phyloP scores from a whole-genome alignment of 345 rosid species.

The Boechera divaricarpa region DNA sequence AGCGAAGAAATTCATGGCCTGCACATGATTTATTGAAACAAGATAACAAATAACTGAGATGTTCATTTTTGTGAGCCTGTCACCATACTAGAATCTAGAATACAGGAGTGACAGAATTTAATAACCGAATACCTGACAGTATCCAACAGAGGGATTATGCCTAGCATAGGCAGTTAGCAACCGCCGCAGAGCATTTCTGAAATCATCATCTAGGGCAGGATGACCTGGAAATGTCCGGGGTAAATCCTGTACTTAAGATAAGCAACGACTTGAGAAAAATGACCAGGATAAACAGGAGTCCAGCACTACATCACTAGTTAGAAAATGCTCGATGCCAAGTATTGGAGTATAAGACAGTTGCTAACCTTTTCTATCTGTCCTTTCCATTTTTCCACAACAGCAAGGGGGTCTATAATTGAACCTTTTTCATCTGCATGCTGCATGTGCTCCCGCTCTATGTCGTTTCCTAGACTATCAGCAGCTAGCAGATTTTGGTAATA shows the following conservation, averaged over 20 bases:
- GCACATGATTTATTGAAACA: constrained; percentile 35
- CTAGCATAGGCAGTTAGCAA: constrained; percentile 97
- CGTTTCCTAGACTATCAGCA: constrained; percentile 56
- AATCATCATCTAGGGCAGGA: constrained; percentile 94
- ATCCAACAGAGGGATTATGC: constrained; percentile 97
- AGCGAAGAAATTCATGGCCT: constrained; percentile 99
- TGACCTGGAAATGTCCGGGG: constrained; percentile 99
- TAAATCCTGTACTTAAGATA: constrained; percentile 73
- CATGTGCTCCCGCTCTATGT: constrained; percentile 47
- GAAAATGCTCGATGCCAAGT: not conserved
- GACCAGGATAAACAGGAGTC: constrained; percentile 23
- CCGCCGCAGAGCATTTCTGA: constrained; percentile 96
- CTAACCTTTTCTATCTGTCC: constrained; percentile 45
- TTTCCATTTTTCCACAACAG: constrained; percentile 51
- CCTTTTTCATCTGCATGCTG: constrained; percentile 49
- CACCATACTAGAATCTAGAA: constrained; percentile 26
- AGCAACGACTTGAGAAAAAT: constrained; percentile 33
- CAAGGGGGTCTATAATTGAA: constrained; percentile 37
- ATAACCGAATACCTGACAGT: constrained; percentile 79
- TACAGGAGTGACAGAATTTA: not conserved
- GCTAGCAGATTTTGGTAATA: constrained; percentile 81
- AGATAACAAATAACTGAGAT: constrained; percentile 11
- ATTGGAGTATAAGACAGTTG: constrained; percentile 2
- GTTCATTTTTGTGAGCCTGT: constrained; percentile 12
- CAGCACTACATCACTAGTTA: constrained; percentile 11